Evolutionary conservation across 352 stramenopile genomes (phyloP), one percentile per base, ranked within the genome.

Genomic region (Phytophthora litchii): DNA sequence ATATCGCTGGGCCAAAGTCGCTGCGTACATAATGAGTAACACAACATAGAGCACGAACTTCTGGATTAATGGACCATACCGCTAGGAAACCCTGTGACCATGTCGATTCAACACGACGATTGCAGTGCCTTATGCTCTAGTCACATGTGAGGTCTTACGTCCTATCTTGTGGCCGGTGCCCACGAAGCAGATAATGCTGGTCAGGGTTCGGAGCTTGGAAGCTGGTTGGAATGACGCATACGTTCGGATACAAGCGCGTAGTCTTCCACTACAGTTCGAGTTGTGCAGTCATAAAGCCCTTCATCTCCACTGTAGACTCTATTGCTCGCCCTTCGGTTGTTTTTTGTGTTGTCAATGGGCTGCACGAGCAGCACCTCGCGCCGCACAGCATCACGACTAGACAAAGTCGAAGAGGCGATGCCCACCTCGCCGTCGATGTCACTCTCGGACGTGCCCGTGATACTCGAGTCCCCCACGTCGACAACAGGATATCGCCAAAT

Each of bases 361-460:
- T 74, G 65, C 46, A 67, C 49, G 14, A 74, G 43, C 50, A 74
- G 65, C 46, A 70, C 11, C 34, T 62, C 43, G 52, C 63, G 58
- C 16, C 46, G 21, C 27, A 53, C 53, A n/a, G 43, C 21, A 10
- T 54, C 41, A 57, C 60, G 42, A 63, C 36, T 63, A 20, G 54
- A 62, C 43, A 66, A 70, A 57, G 37, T 41, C 47, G 58, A 66
- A 14, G 64, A 65, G 46, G 40, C 43, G 48, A 56, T 51, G 25
- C 60, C 43, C 19, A n/a, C 10, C 14, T 72, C 64, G n/a, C 52
- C 58, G 16, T 61, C 47, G 41, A 45, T 42, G 21, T 70, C 59
- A 54, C 34, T 58, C 19, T 69, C 60, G 11, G 65, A 72, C 37
- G 37, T 34, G 13, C 53, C 59, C 5, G 48, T 65, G 23, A 56